Base-by-base conservation (phyloP, 257 asterid genomes). In the Verbascum thapsus region DNA sequence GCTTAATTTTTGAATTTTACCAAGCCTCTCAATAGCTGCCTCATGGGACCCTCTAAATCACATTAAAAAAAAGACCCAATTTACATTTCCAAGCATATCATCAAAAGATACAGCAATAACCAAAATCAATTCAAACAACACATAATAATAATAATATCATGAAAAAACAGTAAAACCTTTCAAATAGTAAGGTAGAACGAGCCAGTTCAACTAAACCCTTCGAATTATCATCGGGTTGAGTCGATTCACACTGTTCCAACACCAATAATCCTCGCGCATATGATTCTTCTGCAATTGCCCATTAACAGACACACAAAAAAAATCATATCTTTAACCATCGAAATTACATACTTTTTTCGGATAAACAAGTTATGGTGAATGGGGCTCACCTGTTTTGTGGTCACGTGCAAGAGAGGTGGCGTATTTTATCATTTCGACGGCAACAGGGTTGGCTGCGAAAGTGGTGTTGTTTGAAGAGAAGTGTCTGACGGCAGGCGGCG, bases 221-320 rank as follows among this genome's bases (percentile, higher is more conserved):
- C 26, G 95, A 83, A 68, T 74, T 69, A 45, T 83, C 90, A 69
- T 92, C 97, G 9, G 80, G 44, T 64, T 83, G 96, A 70, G 78
- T 70, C 43, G 96, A 73, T 56, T 79, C 84, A 65, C 97, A 92
- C 86, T 92, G 99, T 54, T 92, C 95, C 86, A 92, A 69, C 13
- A 92, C 76, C 82, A 89, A 72, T 52, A 79, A 56, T 55, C 90
- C 91, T 70, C 80, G 84, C 1, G 86, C 78, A 75, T 83, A 83
- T 16, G 97, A 83, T 54, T 89, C 97, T 43, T 85, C 99, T 87
- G 76, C 70, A 74, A 68, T 63, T 41, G 17, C 43, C 42, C 35
- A 63, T 55, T 43, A 5, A 11, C 49, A 62, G 22, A 26, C 32
- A 26, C 32, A 26, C 32, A 26, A 26, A n/a, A n/a, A n/a, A n/a